Evolutionary conservation across 208 protist species (phyloP).

Genomic region (Giardia duodenalis): DNA sequence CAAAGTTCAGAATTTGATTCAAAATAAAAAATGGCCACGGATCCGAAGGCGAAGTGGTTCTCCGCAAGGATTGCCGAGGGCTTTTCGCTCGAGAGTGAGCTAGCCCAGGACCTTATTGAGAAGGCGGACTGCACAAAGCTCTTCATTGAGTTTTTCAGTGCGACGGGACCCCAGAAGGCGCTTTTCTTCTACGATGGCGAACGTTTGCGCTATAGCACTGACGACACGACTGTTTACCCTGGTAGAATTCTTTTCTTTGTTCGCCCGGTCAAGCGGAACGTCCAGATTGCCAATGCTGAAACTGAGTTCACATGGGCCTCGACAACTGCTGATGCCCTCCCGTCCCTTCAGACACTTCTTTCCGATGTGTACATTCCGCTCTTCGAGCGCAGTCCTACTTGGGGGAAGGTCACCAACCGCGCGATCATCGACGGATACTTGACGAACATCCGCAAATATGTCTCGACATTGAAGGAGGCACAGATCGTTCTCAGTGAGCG

Average conservation of each 20-base stretch:
- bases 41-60: slow-evolving; percentile 6
- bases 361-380: not conserved
- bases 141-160: not conserved
- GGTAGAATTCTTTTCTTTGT: not conserved
- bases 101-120: not conserved
- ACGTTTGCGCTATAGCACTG: not conserved
- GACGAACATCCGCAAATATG: not conserved
- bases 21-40: not conserved
- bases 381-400: not conserved
- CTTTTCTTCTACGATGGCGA: slow-evolving; percentile 20
- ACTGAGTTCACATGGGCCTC: not conserved
- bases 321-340: not conserved
- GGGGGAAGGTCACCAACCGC: not conserved
- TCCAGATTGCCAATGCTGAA: not conserved
- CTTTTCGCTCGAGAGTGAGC: not conserved
- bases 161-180: not conserved
- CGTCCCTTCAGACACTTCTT: not conserved
- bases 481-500: not conserved
- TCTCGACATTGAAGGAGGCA: not conserved
- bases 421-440: not conserved
- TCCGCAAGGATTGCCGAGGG: not conserved
- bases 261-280: not conserved
- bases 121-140: not conserved
- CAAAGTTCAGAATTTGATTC: not conserved
- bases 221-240: not conserved